These are phyloP conservation scores for Nemania sp. DNA, from an alignment of 2,329 filamentous ascomycete genomes.

Conservation along the genomic window DNA sequence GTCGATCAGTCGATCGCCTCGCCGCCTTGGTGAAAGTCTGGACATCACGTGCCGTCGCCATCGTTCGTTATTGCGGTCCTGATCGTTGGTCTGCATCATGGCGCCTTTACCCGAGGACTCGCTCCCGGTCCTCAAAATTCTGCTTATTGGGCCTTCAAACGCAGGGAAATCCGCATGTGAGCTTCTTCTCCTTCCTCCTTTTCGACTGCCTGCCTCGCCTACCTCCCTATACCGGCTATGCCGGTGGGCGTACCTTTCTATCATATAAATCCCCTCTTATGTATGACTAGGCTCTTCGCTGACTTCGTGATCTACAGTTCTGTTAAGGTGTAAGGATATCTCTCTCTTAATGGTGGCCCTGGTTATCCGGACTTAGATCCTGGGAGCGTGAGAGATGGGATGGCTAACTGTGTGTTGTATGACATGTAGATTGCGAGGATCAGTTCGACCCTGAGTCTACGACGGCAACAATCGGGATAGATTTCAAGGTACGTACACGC, in stretches of 20 bases:
- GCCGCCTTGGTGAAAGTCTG: background rate
- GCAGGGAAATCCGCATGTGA: constrained; percentile 67
- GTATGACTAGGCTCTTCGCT: constrained; percentile 17
- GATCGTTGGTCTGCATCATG: constrained; percentile 12
- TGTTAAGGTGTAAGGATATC: constrained; percentile 57
- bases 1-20: too few species aligned
- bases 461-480: constrained; percentile 68
- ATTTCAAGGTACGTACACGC: constrained; percentile 61
- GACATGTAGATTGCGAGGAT: constrained; percentile 61
- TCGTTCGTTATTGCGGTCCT: background rate
- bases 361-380: background rate
- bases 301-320: constrained; percentile 53
- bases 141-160: constrained; percentile 67
- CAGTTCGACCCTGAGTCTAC: constrained; percentile 67
- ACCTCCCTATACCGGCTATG: background rate
- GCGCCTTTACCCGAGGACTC: constrained; percentile 57
- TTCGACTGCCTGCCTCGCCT: background rate
- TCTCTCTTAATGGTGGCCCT: background rate
- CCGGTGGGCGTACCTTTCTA: background rate
- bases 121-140: constrained; percentile 63
- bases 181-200: constrained; percentile 36
- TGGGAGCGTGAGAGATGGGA: background rate
- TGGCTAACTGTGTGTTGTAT: constrained; percentile 16
- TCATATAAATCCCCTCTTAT: background rate
- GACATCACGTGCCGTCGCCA: background rate